Evolutionary conservation across 495 filamentous ascomycete species (phyloP).

Genomic region (Amphirosellinia nigrospora): DNA sequence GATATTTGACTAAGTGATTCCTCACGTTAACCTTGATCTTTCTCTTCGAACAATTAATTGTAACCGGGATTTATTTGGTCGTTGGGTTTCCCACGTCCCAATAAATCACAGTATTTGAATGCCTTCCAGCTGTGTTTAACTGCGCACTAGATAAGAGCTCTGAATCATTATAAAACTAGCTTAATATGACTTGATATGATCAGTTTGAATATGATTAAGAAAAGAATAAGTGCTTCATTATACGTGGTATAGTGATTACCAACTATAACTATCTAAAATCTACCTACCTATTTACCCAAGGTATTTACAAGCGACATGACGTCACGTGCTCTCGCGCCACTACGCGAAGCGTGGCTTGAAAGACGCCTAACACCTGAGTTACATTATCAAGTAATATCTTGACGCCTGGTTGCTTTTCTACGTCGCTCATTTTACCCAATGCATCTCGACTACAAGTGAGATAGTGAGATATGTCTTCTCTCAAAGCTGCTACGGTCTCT

Average conservation of each 20-base stretch:
- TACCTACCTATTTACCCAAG: no score
- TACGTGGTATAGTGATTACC: no score
- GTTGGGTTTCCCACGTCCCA: no score
- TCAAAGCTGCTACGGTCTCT: constrained; percentile 62
- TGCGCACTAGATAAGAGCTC: no score
- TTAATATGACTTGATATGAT: not conserved
- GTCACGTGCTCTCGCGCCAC: constrained; percentile 48
- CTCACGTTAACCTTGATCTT: not conserved
- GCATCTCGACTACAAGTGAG: constrained; percentile 38
- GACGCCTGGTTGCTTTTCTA: not conserved
- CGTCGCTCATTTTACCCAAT: constrained; percentile 18
- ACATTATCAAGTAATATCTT: not conserved
- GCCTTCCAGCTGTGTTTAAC: no score
- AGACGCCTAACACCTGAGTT: not conserved
- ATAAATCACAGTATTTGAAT: no score
- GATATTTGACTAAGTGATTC: not conserved
- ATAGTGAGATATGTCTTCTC: constrained; percentile 59
- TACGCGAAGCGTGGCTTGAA: constrained; percentile 30
- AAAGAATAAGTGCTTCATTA: no score
- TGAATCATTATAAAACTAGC: not conserved
- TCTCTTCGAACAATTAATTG: not conserved
- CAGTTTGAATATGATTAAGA: not conserved
- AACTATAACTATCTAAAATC: no score
- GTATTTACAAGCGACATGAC: not conserved
- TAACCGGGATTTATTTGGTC: not conserved